Conservation (phyloP, 2,329 filamentous ascomycete species). For the Xylaria sp. region DNA sequence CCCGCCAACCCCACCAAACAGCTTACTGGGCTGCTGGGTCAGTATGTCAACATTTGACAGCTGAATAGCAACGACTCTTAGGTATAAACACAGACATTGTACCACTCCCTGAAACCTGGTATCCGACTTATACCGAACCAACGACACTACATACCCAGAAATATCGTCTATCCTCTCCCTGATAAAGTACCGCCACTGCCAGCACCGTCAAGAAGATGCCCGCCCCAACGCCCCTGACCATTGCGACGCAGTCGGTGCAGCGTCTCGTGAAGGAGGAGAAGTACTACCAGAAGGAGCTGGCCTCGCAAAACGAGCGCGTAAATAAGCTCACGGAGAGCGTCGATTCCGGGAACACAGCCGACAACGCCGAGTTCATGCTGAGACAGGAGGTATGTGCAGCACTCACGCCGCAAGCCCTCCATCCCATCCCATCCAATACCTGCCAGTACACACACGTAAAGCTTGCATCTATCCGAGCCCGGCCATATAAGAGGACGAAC, state of each 20-base stretch:
- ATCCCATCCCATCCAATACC: neutral
- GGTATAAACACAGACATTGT: slow-evolving; percentile 2
- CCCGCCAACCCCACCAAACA: slow-evolving; percentile 41
- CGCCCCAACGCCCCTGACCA: slow-evolving; percentile 73
- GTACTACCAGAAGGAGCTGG: slow-evolving; percentile 86
- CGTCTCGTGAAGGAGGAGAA: slow-evolving; percentile 90
- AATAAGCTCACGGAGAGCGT: slow-evolving; percentile 67
- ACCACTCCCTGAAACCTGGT: neutral
- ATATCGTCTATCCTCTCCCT: too few relatives aligned
- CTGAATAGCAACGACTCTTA: neutral
- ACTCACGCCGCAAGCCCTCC: neutral
- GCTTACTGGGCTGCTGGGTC: slow-evolving; percentile 27
- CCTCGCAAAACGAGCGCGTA: slow-evolving; percentile 72
- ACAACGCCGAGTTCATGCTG: slow-evolving; percentile 76
- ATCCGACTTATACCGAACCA: neutral
- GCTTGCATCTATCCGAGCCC: neutral
- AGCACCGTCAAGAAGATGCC: slow-evolving; percentile 59
- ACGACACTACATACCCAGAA: neutral
- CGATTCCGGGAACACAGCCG: slow-evolving; percentile 58
- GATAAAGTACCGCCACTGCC: neutral
- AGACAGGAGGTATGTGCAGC: slow-evolving; percentile 82
- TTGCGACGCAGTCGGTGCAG: slow-evolving; percentile 76
- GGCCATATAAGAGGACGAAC: too few relatives aligned
- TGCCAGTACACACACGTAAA: neutral
- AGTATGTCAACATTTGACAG: neutral